Base-by-base conservation (phyloP, 148 eudicot genomes). In the Salicornia ramosissima region DNA sequence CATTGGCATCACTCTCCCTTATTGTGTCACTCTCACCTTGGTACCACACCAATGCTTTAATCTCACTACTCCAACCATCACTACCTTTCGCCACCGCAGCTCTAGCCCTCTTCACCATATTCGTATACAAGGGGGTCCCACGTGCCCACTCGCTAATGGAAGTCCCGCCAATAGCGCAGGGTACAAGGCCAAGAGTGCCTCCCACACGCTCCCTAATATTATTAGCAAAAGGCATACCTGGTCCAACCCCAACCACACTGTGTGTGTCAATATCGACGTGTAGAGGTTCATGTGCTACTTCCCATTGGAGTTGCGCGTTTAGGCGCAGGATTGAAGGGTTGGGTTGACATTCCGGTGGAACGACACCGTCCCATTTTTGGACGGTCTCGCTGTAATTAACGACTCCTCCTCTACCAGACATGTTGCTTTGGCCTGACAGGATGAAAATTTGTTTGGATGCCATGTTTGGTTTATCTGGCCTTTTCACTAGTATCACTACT, bases 341-440 rank as follows among this genome's bases (percentile, higher is more conserved):
- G 33, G 96, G 84, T 24, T 50, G 31, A 79, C 82, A 88, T 19
- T 84, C 83, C 6, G 81, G 76, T 5, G 96, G 96, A 40, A 88
- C 83, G 43, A 83, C 75, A 73, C 84, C 78, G 83, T 90, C 81
- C 88, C 87, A 90, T 34, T 77, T 70, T 72, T 83, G 74, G 54
- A 51, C 71, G 65, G 68, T 66, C 52, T 71, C 68, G 24, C 53
- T n/a, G 71, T 57, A 67, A 36, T 51, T 30, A 18, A 52, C 30
- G 0, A 90, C 74, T 39, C 96, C 96, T 77, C 96, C 96, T 11
- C 90, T 79, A 51, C 96, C 96, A 24, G 94, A 69, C 96, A 90
- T 90, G 91, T 90, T 90, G 87, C 94, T 88, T 50, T 90, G 96
- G 29, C 93, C 96, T 11, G 96, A 86, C 18, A 90, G 74, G 43